phyloP scores from a whole-genome alignment of 148 eudicot species.

The Chenopodium album region DNA sequence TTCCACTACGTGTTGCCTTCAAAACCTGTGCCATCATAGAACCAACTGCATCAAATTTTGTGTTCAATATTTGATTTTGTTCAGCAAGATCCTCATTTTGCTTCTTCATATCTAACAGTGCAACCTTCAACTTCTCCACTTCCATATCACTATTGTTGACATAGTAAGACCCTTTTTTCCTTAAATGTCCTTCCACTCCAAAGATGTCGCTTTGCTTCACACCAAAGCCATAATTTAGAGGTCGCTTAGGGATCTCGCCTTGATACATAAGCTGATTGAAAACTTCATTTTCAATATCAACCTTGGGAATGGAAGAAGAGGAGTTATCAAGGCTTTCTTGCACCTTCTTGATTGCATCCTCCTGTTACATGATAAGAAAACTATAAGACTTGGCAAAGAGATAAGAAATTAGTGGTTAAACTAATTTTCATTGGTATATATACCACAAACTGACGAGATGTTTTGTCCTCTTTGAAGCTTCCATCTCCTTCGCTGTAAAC shows the following conservation, averaged over 20 bases:
- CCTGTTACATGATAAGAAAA: background rate
- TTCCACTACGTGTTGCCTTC: background rate
- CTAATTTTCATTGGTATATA: too few species aligned
- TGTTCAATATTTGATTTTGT: too few species aligned
- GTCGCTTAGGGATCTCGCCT: background rate
- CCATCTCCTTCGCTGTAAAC: too few species aligned
- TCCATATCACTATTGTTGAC: background rate
- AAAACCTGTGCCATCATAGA: background rate
- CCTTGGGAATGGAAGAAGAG: background rate
- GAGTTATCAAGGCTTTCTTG: background rate
- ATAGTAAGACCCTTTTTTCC: background rate
- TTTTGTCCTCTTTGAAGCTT: too few species aligned
- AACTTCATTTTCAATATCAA: slow-evolving; percentile 4
- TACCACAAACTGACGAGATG: too few species aligned
- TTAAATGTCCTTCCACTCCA: background rate
- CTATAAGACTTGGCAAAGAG: too few species aligned
- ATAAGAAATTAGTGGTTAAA: too few species aligned
- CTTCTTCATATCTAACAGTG: background rate
- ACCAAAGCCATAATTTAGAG: slow-evolving; percentile 2
- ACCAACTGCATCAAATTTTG: too few species aligned
- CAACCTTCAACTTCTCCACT: background rate
- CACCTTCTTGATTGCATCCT: background rate
- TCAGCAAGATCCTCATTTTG: background rate
- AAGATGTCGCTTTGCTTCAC: background rate
- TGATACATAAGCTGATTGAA: slow-evolving; percentile 1